Base-by-base conservation (phyloP, 73 alveolate genomes). In the Tetrahymena thermophila region DNA sequence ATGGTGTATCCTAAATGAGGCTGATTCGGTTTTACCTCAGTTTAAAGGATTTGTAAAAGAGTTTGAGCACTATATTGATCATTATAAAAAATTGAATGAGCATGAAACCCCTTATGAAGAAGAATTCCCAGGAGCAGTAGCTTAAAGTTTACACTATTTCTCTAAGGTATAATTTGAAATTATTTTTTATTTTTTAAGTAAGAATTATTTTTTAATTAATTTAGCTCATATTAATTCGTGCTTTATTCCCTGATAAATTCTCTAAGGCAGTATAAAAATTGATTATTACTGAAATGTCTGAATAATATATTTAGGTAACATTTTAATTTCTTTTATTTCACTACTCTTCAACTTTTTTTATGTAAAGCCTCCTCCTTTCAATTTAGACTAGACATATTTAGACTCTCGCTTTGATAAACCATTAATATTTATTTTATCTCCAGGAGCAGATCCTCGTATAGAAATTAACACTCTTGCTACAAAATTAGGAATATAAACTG, bases 381-480 rank as follows among this genome's bases (percentile, higher is more conserved):
- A 99, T 94, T 94, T 99, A 56, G 99, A 98, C 25, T 96, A 97
- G 43, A 98, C 99, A 21, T 99, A 96, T 96, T 98, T 97, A 89
- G 99, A 99, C 95, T 98, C 99, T 84, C 98, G 97, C 58, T 96
- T 97, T 94, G 96, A 96, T 93, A 97, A 99, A 6, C 99, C 99
- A 1, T 96, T 99, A 35, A 98, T 99, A 55, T 98, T 99, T 94
- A 98, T 99, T 93, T 97, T 99, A 35, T 98, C 99, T 25, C 99
- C 99, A 35, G 99, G 99, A 15, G 99, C 99, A 31, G 99, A 99
- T 97, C 99, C 99, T 83, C 98, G 99, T 96, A 94, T 97, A 23
- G 99, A 98, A 96, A 97, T 99, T 23, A 96, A 97, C 83, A 98
- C 98, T 93, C 97, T 99, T 17, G 98, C 99, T 21, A 98, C 97